Evolutionary conservation across 2,329 filamentous ascomycete genomes (phyloP), one percentile per base, ranked within the genome.

Genomic region (Rutstroemia sp.): DNA sequence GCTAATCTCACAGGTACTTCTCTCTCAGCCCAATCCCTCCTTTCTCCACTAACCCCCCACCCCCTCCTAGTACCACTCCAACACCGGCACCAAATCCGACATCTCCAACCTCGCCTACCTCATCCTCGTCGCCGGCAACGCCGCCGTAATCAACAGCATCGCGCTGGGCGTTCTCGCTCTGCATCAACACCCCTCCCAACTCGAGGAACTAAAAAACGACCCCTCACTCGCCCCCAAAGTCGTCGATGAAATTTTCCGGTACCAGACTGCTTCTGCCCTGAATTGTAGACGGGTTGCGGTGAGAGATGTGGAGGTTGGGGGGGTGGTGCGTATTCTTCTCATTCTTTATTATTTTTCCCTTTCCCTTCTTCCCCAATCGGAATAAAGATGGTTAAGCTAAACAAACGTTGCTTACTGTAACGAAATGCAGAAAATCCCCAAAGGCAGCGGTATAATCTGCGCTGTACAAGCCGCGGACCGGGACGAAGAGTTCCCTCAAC

Each of bases 71-170:
- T 51, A 51, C 14, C 23, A 69, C 36, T 78, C 76, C 46, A 76
- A 75, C 1, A 78, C 75, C 38, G 70, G 70, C 2, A 78, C 74
- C 0, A 75, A 76, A 0, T 65, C 71, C 5, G 75, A 78, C 54
- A 76, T 76, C 0, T 71, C 74, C 4, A 40, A 34, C 14, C 48
- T 78, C 48, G 74, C 76, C 0, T 78, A 79, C 62, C 65, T 79
- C 7, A 67, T 78, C 5, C 71, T 79, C 1, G 76, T 78, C 1
- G 76, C 77, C 0, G 76, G 76, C 2, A 80, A 79, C 39, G 77
- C 76, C 0, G 78, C 77, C 0, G 76, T 78, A 73, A 72, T 78
- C 4, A 78, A 73, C 62, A 78, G 76, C 73, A 78, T 78, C 56
- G 69, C 71, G 1, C 67, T 78, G 34, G 76, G 76, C 10, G 67